Conservation (phyloP, 805 yeast species). For the Suhomyces sp. region DNA sequence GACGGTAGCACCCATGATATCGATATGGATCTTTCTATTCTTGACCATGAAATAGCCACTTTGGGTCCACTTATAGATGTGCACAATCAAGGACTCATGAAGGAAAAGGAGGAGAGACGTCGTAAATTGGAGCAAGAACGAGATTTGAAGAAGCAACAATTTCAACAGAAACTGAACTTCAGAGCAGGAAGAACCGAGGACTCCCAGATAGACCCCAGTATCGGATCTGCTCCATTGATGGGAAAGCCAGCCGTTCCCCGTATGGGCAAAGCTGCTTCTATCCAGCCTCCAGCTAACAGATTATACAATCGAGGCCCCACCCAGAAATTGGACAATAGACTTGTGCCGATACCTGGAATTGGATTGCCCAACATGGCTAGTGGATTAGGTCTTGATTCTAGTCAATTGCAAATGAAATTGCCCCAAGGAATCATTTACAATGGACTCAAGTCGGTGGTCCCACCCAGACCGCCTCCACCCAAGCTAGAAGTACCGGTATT, state of each 20-base stretch:
- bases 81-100: constrained; percentile 27
- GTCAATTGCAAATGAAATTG: constrained; percentile 6
- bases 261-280: constrained; percentile 46
- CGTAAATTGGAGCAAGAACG: constrained; percentile 20
- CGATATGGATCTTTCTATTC: constrained; percentile 29
- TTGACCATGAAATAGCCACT: constrained; percentile 41
- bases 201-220: not conserved
- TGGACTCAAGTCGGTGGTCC: constrained; percentile 12
- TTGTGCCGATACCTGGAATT: constrained; percentile 10
- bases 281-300: constrained; percentile 42
- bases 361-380: constrained; percentile 13
- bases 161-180: constrained; percentile 1
- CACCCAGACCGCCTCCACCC: constrained; percentile 35
- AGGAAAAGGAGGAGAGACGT: constrained; percentile 20
- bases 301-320: constrained; percentile 25
- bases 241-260: constrained; percentile 35
- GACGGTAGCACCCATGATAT: constrained; percentile 9
- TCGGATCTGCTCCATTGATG: constrained; percentile 23
- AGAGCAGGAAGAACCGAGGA: not conserved
- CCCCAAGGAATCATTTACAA: constrained; percentile 14
- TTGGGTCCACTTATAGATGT: constrained; percentile 39
- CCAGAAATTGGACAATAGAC: constrained; percentile 19
- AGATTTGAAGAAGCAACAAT: constrained; percentile 12
- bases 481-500: constrained; percentile 32
- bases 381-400: not conserved